A percentile compares a stretch with the other conserved stretches of the same genome.
phyloP scores from a whole-genome alignment of 768 basidiomycete genomes.

The Mycena amicta region DNA sequence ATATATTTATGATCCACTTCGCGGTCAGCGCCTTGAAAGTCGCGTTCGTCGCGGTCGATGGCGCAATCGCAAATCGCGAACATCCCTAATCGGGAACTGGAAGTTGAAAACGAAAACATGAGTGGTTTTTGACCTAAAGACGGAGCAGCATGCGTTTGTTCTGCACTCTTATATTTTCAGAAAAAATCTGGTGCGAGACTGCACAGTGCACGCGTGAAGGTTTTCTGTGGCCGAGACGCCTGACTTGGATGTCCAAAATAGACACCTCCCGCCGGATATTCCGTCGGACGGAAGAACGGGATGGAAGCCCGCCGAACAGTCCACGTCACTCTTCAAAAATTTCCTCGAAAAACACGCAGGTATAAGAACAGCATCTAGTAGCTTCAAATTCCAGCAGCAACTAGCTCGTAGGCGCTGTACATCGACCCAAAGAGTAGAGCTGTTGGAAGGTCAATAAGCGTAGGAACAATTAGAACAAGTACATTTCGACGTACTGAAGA shows the following conservation, averaged over 20 bases:
- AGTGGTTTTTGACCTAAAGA: not conserved
- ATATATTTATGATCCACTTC: too few relatives aligned
- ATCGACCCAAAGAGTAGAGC: conserved; percentile 12
- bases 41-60: not conserved
- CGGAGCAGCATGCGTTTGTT: not conserved
- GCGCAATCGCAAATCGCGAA: not conserved
- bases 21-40: not conserved
- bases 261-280: not conserved
- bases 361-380: too few relatives aligned
- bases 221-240: too few relatives aligned
- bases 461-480: not conserved
- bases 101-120: too few relatives aligned
- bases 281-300: not conserved
- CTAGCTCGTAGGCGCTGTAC: conserved; percentile 7
- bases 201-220: too few relatives aligned
- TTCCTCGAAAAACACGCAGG: too few relatives aligned
- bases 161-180: too few relatives aligned
- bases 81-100: too few relatives aligned
- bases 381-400: conserved; percentile 5
- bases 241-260: too few relatives aligned
- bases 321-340: too few relatives aligned
- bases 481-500: conserved; percentile 4
- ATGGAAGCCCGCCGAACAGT: too few relatives aligned
- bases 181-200: too few relatives aligned
- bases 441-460: not conserved